Conservation (phyloP, 768 basidiomycete species). For the Hericium erinaceus region DNA sequence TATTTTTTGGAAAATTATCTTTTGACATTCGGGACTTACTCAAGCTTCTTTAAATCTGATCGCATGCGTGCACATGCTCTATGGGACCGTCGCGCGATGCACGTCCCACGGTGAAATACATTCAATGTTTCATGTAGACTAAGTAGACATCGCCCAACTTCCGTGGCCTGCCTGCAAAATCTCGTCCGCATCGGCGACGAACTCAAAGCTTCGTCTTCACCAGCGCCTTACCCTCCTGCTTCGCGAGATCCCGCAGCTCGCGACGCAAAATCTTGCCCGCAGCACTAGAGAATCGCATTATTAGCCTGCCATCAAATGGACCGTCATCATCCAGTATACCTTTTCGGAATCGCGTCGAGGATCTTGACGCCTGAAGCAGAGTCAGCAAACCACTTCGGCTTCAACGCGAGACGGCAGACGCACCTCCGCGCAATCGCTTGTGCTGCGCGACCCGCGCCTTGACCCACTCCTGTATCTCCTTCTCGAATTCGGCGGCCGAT, state of each 20-base stretch:
- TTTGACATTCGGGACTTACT: not conserved
- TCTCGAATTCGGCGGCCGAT: conserved; percentile 33
- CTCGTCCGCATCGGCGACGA: not conserved
- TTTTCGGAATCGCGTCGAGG: conserved; percentile 60
- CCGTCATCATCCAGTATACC: conserved; percentile 26
- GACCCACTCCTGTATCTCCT: conserved; percentile 57
- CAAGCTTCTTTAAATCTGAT: not conserved
- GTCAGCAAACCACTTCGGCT: no score
- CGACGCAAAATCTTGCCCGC: conserved; percentile 83
- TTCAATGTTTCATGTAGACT: not conserved
- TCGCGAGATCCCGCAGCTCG: conserved; percentile 61
- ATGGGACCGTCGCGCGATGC: not conserved
- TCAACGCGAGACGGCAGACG: not conserved
- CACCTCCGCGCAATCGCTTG: conserved; percentile 65
- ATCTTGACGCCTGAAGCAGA: conserved; percentile 32
- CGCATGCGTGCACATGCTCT: not conserved
- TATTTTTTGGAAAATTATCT: no score
- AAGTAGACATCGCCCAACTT: not conserved
- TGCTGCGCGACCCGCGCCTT: conserved; percentile 60
- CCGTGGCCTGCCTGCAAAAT: not conserved
- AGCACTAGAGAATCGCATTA: conserved; percentile 36
- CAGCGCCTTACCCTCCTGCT: conserved; percentile 31
- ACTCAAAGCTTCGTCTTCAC: conserved; percentile 7
- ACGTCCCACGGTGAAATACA: not conserved
- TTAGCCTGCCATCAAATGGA: not conserved